These are phyloP conservation scores for Yarrowia osloensis DNA, from an alignment of 805 yeast species.

Conservation along the genomic window DNA sequence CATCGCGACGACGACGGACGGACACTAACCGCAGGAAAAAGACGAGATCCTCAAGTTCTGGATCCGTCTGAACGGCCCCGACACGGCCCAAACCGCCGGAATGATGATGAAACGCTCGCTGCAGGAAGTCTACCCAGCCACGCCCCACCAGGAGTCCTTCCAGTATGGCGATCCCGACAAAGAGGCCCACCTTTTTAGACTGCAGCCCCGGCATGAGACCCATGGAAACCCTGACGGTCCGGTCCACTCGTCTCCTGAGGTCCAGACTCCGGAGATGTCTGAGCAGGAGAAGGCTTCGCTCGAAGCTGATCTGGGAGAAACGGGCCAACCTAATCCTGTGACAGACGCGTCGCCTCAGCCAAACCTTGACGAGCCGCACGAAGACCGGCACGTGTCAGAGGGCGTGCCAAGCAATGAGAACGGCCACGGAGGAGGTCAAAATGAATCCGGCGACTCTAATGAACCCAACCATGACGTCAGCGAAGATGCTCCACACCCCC, in stretches of 20 bases:
- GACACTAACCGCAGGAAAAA: conserved; percentile 22
- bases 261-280: background rate
- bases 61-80: conserved; percentile 9
- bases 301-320: background rate
- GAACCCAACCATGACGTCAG: background rate
- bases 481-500: background rate
- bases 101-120: conserved; percentile 26
- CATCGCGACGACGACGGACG: background rate
- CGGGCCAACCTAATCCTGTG: conserved; percentile 14
- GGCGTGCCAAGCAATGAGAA: conserved; percentile 4
- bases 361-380: background rate
- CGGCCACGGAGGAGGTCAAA: background rate
- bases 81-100: background rate
- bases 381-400: background rate
- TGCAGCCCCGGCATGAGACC: conserved; percentile 5
- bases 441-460: background rate
- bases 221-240: background rate
- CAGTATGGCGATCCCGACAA: conserved; percentile 25
- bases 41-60: conserved; percentile 30
- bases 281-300: background rate
- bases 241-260: background rate
- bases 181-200: background rate
- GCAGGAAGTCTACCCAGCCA: background rate
- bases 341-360: conserved; percentile 6
- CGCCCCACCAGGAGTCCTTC: background rate